Percentiles rank a stretch among this genome's conserved stretches.
Evolutionary conservation across 768 basidiomycete genomes (phyloP).

Genomic region (Suillus clintonianus): DNA sequence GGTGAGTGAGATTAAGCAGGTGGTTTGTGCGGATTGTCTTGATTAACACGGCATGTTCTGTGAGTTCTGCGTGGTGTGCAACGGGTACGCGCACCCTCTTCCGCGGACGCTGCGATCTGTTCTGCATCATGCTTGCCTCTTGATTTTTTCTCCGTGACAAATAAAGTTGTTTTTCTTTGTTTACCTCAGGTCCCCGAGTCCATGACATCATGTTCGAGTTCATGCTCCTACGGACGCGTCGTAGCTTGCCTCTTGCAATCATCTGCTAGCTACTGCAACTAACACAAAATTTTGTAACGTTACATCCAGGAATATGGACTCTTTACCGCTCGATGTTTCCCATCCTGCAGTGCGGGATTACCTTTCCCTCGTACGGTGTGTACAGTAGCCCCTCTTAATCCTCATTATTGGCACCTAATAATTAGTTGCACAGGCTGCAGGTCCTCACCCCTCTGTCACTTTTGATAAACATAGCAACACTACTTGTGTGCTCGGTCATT

Average conservation of each 20-base stretch:
- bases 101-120: neutral
- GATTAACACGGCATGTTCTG: conserved; percentile 67
- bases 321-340: conserved; percentile 56
- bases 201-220: conserved; percentile 5
- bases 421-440: conserved; percentile 55
- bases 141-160: neutral
- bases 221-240: neutral
- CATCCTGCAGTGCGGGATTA: conserved; percentile 68
- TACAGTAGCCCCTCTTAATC: neutral
- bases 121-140: neutral
- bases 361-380: conserved; percentile 60
- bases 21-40: conserved; percentile 61
- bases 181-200: neutral
- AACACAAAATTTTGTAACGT: neutral
- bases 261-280: neutral
- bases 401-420: neutral
- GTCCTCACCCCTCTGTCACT: conserved; percentile 86
- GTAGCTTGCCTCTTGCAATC: neutral
- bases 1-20: conserved; percentile 57
- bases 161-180: conserved; percentile 3
- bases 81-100: conserved; percentile 51
- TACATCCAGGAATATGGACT: conserved; percentile 42
- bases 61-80: conserved; percentile 62
- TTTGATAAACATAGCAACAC: conserved; percentile 74
- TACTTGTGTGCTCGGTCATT: conserved; percentile 68